These are phyloP conservation scores for Aspergillus amoenus DNA, from an alignment of 2,329 filamentous ascomycete species.

Conservation along the genomic window DNA sequence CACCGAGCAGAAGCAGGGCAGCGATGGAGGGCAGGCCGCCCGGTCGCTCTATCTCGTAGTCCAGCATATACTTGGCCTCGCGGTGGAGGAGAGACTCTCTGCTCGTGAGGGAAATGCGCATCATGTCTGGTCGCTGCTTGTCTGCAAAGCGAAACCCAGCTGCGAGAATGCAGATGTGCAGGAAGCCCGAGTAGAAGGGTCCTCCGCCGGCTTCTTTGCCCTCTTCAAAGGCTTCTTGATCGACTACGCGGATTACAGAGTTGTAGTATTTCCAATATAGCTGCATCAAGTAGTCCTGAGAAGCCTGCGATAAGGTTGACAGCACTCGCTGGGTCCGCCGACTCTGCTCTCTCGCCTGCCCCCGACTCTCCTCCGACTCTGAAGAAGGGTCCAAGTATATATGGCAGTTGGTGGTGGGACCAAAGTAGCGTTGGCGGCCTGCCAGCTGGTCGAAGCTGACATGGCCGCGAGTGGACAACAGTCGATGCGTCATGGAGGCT, in stretches of 20 bases:
- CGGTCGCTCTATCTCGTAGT: background rate
- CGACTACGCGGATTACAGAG: background rate
- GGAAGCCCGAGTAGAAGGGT: background rate
- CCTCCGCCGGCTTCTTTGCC: background rate
- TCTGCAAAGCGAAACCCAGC: background rate
- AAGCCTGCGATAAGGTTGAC: background rate
- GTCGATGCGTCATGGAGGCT: background rate
- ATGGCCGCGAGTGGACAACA: background rate
- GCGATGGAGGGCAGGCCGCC: background rate
- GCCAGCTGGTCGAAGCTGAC: slow-evolving; percentile 1
- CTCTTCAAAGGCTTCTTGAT: background rate
- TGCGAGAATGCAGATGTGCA: background rate
- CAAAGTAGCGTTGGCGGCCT: background rate
- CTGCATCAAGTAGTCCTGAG: background rate
- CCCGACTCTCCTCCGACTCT: background rate
- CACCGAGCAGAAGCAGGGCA: background rate
- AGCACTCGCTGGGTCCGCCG: background rate
- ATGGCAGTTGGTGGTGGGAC: slow-evolving; percentile 1
- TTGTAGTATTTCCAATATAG: background rate
- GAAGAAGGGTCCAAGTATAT: background rate
- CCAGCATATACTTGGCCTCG: slow-evolving; percentile 2
- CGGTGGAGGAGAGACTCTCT: background rate
- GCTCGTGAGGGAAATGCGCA: background rate
- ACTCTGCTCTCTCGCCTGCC: background rate
- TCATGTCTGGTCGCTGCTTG: background rate